Conservation (phyloP, 2,329 filamentous ascomycete species). For the Westerdykella sp. region DNA sequence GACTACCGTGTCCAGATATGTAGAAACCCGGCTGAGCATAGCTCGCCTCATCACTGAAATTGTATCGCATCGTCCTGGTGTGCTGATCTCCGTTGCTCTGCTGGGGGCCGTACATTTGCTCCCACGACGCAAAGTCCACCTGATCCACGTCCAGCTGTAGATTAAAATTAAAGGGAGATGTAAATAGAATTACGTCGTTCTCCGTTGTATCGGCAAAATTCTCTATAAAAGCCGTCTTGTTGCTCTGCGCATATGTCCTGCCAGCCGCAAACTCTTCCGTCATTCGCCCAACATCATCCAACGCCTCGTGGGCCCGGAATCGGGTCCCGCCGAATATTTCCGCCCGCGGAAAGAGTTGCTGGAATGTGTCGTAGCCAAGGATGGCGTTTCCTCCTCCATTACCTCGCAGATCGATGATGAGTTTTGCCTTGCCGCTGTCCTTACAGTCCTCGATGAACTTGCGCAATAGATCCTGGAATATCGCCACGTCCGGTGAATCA, state of each 20-base stretch:
- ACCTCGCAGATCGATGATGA: constrained; percentile 58
- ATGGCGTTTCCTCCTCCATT: constrained; percentile 53
- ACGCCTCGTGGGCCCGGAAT: constrained; percentile 41
- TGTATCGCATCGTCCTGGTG: constrained; percentile 33
- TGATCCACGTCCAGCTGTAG: constrained; percentile 27
- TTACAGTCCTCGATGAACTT: constrained; percentile 45
- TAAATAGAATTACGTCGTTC: constrained; percentile 21
- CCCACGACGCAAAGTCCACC: constrained; percentile 28
- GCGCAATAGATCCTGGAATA: constrained; percentile 37
- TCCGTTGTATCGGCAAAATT: constrained; percentile 16
- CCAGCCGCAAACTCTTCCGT: constrained; percentile 25
- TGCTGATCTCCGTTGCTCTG: constrained; percentile 28
- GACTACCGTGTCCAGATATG: constrained; percentile 22
- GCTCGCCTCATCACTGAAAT: constrained; percentile 29
- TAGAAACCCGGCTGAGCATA: constrained; percentile 25
- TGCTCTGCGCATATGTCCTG: constrained; percentile 25
- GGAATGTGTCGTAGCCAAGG: constrained; percentile 44
- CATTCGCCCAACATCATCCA: constrained; percentile 31
- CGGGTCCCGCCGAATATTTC: constrained; percentile 43
- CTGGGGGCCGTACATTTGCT: constrained; percentile 33
- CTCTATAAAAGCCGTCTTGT: constrained; percentile 21
- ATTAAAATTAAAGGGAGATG: constrained; percentile 29
- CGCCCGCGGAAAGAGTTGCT: constrained; percentile 47
- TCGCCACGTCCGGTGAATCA: constrained; percentile 20
- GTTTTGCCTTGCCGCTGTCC: constrained; percentile 49